Conservation (phyloP, 768 basidiomycete genomes). For the Suillus ampliporus region DNA sequence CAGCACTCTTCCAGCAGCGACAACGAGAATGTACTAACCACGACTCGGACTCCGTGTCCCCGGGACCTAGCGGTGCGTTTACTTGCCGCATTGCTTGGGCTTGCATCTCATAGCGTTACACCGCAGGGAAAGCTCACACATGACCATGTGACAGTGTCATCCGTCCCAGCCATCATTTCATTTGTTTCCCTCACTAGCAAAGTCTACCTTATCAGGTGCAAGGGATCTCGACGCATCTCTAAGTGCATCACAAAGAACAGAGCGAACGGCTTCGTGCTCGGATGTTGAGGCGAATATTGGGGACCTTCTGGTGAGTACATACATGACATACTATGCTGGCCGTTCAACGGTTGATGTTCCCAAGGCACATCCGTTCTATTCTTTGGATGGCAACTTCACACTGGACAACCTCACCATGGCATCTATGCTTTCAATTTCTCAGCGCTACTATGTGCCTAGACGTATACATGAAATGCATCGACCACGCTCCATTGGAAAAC, state of each 20-base stretch:
- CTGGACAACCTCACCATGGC: constrained; percentile 59
- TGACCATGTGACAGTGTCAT: constrained; percentile 53
- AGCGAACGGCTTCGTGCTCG: constrained; percentile 64
- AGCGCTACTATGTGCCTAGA: constrained; percentile 73
- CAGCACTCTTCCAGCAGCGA: too few relatives aligned
- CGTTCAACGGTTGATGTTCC: constrained; percentile 13
- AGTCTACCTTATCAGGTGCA: constrained; percentile 35
- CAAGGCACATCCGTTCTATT: constrained; percentile 66
- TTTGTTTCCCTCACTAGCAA: constrained; percentile 62
- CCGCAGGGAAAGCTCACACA: constrained; percentile 69
- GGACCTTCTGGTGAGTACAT: constrained; percentile 66
- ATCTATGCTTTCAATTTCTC: constrained; percentile 65
- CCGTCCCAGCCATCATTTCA: constrained; percentile 65
- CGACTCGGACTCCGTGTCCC: constrained; percentile 71
- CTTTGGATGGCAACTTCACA: constrained; percentile 68
- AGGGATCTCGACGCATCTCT: constrained; percentile 57
- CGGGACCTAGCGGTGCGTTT: constrained; percentile 72
- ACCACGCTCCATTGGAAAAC: constrained; percentile 47
- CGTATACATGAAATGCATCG: constrained; percentile 63
- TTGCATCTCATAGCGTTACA: background rate
- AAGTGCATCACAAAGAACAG: constrained; percentile 51
- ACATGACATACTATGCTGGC: background rate
- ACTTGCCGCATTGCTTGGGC: background rate
- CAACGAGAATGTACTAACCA: constrained; percentile 71
- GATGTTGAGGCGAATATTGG: constrained; percentile 72